Evolutionary conservation across 2,329 filamentous ascomycete species (phyloP).

Genomic region (Colletotrichum graminicola): DNA sequence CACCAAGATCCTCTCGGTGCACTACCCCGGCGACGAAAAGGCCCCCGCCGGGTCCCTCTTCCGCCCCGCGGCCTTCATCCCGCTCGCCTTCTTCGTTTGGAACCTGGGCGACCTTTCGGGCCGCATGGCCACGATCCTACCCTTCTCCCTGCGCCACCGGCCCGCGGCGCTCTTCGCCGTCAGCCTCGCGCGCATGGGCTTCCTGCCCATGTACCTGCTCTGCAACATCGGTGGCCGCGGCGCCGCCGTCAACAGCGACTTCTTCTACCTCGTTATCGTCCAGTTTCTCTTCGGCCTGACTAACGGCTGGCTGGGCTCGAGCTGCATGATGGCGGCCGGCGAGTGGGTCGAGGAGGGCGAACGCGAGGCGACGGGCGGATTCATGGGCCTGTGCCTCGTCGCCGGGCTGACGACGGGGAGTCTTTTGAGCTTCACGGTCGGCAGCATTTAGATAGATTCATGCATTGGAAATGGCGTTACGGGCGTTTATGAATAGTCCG

Average conservation of each 20-base stretch:
- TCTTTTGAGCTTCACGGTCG: conserved; percentile 84
- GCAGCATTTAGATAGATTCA: conserved; percentile 56
- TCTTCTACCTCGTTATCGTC: conserved; percentile 88
- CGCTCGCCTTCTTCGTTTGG: conserved; percentile 92
- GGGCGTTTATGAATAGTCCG: conserved; percentile 18
- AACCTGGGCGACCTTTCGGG: conserved; percentile 89
- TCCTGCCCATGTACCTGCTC: conserved; percentile 87
- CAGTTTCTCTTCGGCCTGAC: conserved; percentile 86
- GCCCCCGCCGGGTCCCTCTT: conserved; percentile 64
- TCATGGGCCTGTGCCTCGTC: conserved; percentile 94
- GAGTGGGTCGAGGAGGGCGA: conserved; percentile 87
- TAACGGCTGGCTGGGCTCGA: conserved; percentile 89
- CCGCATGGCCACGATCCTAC: conserved; percentile 74
- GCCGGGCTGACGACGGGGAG: conserved; percentile 87
- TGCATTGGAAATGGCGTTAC: conserved; percentile 21
- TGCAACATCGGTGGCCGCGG: conserved; percentile 89
- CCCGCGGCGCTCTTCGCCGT: conserved; percentile 77
- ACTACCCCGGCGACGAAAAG: conserved; percentile 43
- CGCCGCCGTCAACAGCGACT: conserved; percentile 80
- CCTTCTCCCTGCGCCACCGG: conserved; percentile 67
- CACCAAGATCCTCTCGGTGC: conserved; percentile 67
- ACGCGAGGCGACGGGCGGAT: conserved; percentile 88
- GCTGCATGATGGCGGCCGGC: conserved; percentile 90
- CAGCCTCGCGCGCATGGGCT: conserved; percentile 73
- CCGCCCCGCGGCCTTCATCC: conserved; percentile 84